A percentile compares a stretch with the other conserved stretches of the same genome.
phyloP scores from a whole-genome alignment of 331 rosid genomes.

The Quercus tomentella region DNA sequence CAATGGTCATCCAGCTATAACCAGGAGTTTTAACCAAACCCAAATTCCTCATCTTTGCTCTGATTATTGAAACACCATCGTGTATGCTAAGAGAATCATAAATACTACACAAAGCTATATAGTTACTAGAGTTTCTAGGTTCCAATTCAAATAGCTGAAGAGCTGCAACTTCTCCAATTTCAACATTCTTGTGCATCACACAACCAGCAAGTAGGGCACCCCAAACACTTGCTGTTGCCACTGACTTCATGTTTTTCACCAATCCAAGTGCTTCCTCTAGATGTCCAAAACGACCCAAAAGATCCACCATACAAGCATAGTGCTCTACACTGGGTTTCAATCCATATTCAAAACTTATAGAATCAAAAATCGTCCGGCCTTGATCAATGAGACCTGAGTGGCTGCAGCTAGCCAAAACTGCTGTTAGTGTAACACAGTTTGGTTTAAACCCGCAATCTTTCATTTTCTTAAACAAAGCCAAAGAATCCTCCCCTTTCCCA shows the following conservation, averaged over 20 bases:
- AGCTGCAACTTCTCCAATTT: constrained; percentile 72
- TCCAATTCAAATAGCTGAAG: constrained; percentile 50
- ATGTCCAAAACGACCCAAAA: constrained; percentile 54
- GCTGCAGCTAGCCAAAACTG: constrained; percentile 61
- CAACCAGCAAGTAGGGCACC: constrained; percentile 79
- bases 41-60: constrained; percentile 45
- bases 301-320: constrained; percentile 63
- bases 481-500: constrained; percentile 54
- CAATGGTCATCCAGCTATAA: constrained; percentile 54
- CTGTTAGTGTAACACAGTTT: constrained; percentile 44
- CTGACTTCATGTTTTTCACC: constrained; percentile 28
- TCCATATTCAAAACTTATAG: constrained; percentile 32
- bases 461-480: constrained; percentile 44
- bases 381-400: constrained; percentile 50
- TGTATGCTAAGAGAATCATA: constrained; percentile 43
- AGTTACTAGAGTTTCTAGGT: constrained; percentile 62
- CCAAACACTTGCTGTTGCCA: constrained; percentile 58
- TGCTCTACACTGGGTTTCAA: constrained; percentile 50
- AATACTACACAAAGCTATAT: constrained; percentile 49
- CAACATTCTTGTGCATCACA: constrained; percentile 52
- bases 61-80: constrained; percentile 26
- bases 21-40: constrained; percentile 64
- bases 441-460: constrained; percentile 37
- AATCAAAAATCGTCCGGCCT: constrained; percentile 47
- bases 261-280: constrained; percentile 52